Evolutionary conservation across 192 early-diverging fungal genomes (phyloP).

Genomic region (Coemansia sp.): DNA sequence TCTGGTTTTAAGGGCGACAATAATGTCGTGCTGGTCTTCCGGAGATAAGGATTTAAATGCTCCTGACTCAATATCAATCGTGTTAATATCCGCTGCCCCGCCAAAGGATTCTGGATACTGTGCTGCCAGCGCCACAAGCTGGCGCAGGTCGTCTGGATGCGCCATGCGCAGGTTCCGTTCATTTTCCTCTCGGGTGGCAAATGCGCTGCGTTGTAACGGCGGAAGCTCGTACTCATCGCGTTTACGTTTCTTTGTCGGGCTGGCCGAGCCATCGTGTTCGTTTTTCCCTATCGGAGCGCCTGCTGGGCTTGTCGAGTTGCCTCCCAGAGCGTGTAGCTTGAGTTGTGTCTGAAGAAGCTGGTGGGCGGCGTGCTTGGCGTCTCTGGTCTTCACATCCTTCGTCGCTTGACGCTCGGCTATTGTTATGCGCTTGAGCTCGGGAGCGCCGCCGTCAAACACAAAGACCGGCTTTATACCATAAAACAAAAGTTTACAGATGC

Average conservation of each 20-base stretch:
- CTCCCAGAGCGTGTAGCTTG: slow-evolving; percentile 63
- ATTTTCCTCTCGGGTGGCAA: slow-evolving; percentile 36
- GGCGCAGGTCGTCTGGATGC: slow-evolving; percentile 45
- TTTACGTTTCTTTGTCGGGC: slow-evolving; percentile 52
- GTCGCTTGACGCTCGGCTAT: slow-evolving; percentile 35
- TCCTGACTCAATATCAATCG: slow-evolving; percentile 78
- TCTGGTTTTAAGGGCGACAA: slow-evolving; percentile 81
- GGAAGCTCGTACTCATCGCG: slow-evolving; percentile 55
- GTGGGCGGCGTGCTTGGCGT: slow-evolving; percentile 74
- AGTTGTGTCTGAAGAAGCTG: slow-evolving; percentile 81
- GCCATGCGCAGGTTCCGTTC: slow-evolving; percentile 48
- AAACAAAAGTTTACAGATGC: slow-evolving; percentile 92
- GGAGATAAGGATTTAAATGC: slow-evolving; percentile 72
- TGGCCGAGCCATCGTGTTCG: background rate
- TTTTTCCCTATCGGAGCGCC: background rate
- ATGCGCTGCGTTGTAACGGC: slow-evolving; percentile 21
- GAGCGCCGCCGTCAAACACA: slow-evolving; percentile 95
- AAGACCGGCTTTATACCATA: slow-evolving; percentile 90
- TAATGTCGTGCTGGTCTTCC: slow-evolving; percentile 90
- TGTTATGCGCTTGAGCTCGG: slow-evolving; percentile 75
- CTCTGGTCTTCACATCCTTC: slow-evolving; percentile 41
- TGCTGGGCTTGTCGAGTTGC: background rate
- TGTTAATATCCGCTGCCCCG: slow-evolving; percentile 44
- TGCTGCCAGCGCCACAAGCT: slow-evolving; percentile 35
- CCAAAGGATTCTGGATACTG: slow-evolving; percentile 43